These are phyloP conservation scores for Effrenium voratum DNA, from an alignment of 73 alveolate genomes.

Conservation along the genomic window DNA sequence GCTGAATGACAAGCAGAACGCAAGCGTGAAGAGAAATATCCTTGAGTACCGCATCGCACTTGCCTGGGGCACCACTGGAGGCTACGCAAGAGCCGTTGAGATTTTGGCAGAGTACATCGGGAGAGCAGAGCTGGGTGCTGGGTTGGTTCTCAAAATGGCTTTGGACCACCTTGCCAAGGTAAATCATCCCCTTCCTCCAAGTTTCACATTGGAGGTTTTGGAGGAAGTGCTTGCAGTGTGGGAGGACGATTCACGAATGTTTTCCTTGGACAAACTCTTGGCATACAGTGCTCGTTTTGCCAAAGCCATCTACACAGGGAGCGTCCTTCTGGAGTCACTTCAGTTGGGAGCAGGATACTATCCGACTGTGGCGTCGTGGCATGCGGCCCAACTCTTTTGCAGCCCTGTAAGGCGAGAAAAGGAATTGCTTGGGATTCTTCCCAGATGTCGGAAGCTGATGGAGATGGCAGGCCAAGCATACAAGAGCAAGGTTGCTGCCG, in stretches of 20 bases:
- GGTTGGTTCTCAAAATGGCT: not conserved
- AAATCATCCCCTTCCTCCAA: not conserved
- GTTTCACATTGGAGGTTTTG: not conserved
- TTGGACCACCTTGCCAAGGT: not conserved
- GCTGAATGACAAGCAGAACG: not conserved
- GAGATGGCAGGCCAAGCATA: not conserved
- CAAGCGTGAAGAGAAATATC: not conserved
- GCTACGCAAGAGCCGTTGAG: slow-evolving; percentile 41
- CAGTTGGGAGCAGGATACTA: not conserved
- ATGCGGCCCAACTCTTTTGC: not conserved
- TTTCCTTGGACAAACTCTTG: not conserved
- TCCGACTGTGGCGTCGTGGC: slow-evolving; percentile 26
- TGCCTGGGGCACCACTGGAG: slow-evolving; percentile 46
- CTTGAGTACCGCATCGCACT: not conserved
- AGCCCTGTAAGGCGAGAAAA: not conserved
- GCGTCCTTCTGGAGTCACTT: slow-evolving; percentile 10
- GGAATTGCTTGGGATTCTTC: not conserved
- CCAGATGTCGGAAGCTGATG: not conserved
- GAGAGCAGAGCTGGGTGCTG: not conserved
- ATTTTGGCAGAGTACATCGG: not conserved
- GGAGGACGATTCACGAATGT: not conserved
- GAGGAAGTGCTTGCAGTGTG: not conserved
- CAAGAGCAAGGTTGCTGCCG: not conserved
- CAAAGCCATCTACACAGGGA: slow-evolving; percentile 6
- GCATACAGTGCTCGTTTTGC: not conserved